Evolutionary conservation across 176 grass and related monocot species (phyloP).

Genomic region (Leersia perrieri): DNA sequence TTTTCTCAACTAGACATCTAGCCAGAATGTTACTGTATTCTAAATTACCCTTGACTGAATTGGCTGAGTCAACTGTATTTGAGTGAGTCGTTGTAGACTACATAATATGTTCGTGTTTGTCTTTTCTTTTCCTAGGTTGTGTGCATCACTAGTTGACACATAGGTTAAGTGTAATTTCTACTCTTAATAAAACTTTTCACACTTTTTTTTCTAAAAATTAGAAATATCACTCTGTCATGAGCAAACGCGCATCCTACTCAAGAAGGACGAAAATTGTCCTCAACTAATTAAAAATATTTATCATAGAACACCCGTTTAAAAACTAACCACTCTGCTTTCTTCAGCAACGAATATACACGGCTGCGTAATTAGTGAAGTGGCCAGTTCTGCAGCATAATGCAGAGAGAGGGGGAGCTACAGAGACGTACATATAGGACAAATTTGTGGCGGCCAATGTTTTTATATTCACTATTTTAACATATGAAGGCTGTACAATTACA

Average conservation of each 20-base stretch:
- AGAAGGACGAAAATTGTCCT: neutral
- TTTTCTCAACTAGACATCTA: too few relatives aligned
- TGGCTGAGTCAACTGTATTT: too few relatives aligned
- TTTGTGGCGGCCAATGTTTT: constrained; percentile 41
- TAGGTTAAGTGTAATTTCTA: too few relatives aligned
- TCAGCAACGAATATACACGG: neutral
- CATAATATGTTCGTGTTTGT: too few relatives aligned
- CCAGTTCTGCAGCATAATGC: constrained; percentile 2
- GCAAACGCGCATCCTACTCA: neutral
- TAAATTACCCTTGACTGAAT: too few relatives aligned
- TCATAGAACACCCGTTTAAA: neutral
- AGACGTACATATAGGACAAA: constrained; percentile 34
- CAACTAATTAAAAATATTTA: neutral
- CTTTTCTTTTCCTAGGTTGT: too few relatives aligned
- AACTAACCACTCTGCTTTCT: neutral
- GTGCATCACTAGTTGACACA: too few relatives aligned
- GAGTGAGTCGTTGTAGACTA: too few relatives aligned
- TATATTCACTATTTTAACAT: constrained; percentile 4
- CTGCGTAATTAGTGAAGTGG: neutral
- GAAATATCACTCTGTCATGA: too few relatives aligned
- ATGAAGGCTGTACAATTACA: neutral
- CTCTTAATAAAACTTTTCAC: too few relatives aligned
- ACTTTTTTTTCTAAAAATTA: too few relatives aligned
- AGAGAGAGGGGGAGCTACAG: neutral
- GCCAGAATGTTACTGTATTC: too few relatives aligned